Base-by-base conservation (phyloP, 2,329 filamentous ascomycete genomes). In the Harringtonia aguacate region DNA sequence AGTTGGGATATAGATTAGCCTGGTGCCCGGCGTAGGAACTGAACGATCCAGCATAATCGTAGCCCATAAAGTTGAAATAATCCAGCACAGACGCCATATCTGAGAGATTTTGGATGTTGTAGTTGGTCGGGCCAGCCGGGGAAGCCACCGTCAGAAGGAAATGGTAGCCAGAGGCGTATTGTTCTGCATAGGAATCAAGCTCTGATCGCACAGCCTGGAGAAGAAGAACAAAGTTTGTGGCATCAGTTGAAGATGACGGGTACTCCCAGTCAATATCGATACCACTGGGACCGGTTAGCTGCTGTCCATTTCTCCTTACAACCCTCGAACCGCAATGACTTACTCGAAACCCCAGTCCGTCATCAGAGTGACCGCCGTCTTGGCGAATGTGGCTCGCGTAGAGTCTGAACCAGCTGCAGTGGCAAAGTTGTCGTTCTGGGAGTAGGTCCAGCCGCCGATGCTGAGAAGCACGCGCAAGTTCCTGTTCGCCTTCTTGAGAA, bases 371-470 rank as follows among this genome's bases (percentile, higher is more conserved):
- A 89, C 81, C 3, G 85, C 77, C 4, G 73, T 76, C 37, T 72
- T 63, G 7, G 86, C 87, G 61, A 94, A 94, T 2, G 53, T 73
- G 30, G 68, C 61, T 15, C 86, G 74, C 15, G 76, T 79, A 3
- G 68, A 62, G 0, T 72, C 69, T 0, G 80, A 83, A 47, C 76
- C 77, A 10, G 81, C 77, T 0, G 81, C 80, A 2, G 68, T 66
- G 1, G 84, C 69, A 57, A 94, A 90, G 34, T 45, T 44, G 29
- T 46, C 47, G 59, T 86, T 86, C 52, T 72, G 66, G 2, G 84
- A 87, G 62, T 86, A 92, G 0, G 84, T 88, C 84, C 84, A 94
- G 27, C 88, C 87, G 39, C 88, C 88, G 50, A 95, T 86, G 39
- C 78, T 85, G 4, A 94, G 72, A 20, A 94, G 68, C 2, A 83